These are phyloP conservation scores for Cutaneotrichosporon daszewskae DNA, from an alignment of 1,284 basidiomycete species.

Conservation along the genomic window DNA sequence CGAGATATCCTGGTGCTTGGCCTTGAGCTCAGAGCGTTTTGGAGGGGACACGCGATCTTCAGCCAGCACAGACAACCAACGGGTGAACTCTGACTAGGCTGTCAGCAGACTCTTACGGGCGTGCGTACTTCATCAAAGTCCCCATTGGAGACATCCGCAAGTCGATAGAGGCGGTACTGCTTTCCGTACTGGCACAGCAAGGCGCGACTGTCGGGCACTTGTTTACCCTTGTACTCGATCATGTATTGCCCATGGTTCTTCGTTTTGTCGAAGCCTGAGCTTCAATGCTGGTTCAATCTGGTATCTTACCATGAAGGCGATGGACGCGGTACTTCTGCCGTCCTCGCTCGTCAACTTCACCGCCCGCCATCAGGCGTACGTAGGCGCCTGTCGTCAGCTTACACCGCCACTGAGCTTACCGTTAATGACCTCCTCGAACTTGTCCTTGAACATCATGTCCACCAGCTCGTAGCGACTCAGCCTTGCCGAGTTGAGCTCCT, in stretches of 20 bases:
- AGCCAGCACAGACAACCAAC: constrained; percentile 56
- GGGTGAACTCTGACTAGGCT: constrained; percentile 65
- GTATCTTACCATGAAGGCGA: constrained; percentile 1
- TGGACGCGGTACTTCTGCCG: constrained; percentile 67
- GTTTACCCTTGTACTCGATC: constrained; percentile 56
- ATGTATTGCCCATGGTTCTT: constrained; percentile 56
- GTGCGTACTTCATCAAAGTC: constrained; percentile 56
- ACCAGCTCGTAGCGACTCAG: constrained; percentile 71
- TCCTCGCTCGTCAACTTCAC: constrained; percentile 52
- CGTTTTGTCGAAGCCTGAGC: constrained; percentile 19
- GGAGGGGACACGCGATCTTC: no score
- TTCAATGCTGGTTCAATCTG: no score
- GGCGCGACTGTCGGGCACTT: constrained; percentile 54
- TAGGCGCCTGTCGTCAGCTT: constrained; percentile 57
- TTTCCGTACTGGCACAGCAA: constrained; percentile 68
- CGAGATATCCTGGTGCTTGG: constrained; percentile 59
- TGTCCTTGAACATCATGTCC: constrained; percentile 35
- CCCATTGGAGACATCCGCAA: constrained; percentile 77
- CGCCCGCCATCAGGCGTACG: constrained; percentile 66
- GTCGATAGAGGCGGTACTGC: constrained; percentile 56
- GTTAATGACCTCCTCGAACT: constrained; percentile 24
- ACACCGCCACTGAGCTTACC: constrained; percentile 21
- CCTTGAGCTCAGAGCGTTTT: constrained; percentile 59
- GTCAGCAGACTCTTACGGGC: no score
- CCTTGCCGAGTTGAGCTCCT: constrained; percentile 65